Percentiles rank a stretch among this genome's conserved stretches.
These are phyloP conservation scores for Sporisorium graminicola DNA, from an alignment of 1,284 basidiomycete species.

Conservation along the genomic window DNA sequence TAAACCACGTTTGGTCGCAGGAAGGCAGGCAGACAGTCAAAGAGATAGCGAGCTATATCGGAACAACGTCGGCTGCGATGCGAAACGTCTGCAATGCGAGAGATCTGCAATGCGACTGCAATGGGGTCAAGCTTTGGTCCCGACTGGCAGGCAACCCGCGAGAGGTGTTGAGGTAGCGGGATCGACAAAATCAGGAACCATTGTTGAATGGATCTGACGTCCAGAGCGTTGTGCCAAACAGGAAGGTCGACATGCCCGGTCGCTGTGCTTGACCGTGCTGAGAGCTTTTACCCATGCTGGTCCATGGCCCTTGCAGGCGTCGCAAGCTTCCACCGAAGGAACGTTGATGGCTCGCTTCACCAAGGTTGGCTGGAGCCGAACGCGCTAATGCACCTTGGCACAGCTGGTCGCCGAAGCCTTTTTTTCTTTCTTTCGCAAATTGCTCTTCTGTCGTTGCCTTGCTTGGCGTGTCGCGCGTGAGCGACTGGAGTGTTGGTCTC, in stretches of 20 bases:
- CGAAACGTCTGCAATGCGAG: not conserved
- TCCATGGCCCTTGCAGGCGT: slow-evolving; percentile 6
- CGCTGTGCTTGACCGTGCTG: not conserved
- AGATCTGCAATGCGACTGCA: not conserved
- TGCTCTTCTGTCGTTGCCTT: not conserved
- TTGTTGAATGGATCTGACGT: not conserved
- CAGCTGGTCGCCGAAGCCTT: not conserved
- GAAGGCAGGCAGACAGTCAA: no score
- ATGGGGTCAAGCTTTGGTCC: not conserved
- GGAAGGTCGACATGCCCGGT: not conserved
- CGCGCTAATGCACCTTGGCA: slow-evolving; percentile 7
- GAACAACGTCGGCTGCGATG: not conserved
- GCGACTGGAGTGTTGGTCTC: slow-evolving; percentile 5
- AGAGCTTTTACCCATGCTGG: not conserved
- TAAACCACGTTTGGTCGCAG: not conserved
- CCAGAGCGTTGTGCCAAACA: not conserved
- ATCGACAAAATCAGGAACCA: not conserved
- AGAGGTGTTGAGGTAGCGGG: not conserved
- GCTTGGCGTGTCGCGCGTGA: not conserved
- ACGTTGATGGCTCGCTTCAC: not conserved
- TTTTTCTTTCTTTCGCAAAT: not conserved
- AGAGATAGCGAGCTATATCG: not conserved
- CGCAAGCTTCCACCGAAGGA: not conserved
- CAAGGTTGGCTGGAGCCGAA: slow-evolving; percentile 1
- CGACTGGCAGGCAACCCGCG: not conserved